Evolutionary conservation across 139 green algal genomes (phyloP).

Genomic region (Micractinium conductrix): DNA sequence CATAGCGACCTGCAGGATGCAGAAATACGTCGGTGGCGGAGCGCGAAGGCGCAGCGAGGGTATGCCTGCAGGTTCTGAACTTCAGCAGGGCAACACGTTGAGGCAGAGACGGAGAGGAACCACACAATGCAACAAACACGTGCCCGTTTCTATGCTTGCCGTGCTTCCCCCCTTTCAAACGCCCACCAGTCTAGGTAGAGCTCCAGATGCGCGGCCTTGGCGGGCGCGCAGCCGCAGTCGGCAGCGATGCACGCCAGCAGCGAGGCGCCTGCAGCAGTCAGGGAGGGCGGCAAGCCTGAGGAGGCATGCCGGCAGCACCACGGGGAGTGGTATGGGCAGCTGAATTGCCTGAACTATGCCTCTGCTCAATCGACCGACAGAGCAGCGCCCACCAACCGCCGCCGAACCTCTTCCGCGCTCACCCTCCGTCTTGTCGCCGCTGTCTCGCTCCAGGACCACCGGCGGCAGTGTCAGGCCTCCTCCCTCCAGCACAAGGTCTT

Average conservation of each 20-base stretch:
- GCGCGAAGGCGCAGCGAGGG: not conserved
- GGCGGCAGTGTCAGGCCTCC: slow-evolving; percentile 22
- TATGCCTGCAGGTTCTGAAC: not conserved
- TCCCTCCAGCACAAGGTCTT: slow-evolving; percentile 27
- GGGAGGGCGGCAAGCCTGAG: too few relatives aligned
- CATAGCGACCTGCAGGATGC: slow-evolving; percentile 29
- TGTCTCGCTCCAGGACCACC: too few relatives aligned
- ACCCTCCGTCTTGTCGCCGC: too few relatives aligned
- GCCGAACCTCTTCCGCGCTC: too few relatives aligned
- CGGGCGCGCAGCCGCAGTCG: slow-evolving; percentile 13
- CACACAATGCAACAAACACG: not conserved
- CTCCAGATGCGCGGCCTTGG: slow-evolving; percentile 9
- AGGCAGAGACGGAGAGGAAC: not conserved
- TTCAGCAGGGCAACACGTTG: not conserved
- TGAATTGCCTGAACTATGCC: too few relatives aligned
- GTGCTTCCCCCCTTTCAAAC: not conserved
- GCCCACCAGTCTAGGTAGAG: slow-evolving; percentile 48
- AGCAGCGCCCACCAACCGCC: too few relatives aligned
- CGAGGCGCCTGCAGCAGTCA: not conserved
- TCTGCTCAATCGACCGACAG: too few relatives aligned
- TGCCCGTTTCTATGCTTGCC: too few relatives aligned
- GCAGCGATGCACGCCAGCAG: not conserved
- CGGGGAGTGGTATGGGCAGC: too few relatives aligned
- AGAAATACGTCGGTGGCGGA: not conserved
- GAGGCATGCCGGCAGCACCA: too few relatives aligned